Conservation (phyloP, 257 asterid species). For the Gynochthodes officinalis region DNA sequence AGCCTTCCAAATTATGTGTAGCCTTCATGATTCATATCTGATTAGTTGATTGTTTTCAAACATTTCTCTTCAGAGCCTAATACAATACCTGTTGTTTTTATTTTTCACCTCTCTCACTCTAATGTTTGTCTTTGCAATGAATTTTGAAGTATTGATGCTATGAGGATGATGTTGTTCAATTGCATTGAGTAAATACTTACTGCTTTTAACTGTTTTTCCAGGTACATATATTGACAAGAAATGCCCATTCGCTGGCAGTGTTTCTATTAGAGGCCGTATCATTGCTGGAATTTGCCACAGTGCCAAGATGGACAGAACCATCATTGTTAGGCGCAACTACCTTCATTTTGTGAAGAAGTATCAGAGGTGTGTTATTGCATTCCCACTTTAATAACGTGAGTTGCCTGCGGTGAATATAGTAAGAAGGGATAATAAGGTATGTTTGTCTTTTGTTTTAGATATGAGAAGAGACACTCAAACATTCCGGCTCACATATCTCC, state of each 20-base stretch:
- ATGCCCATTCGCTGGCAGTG: constrained; percentile 76
- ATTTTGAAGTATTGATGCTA: background rate
- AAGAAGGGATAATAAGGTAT: background rate
- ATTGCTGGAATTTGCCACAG: constrained; percentile 87
- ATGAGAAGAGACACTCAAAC: constrained; percentile 83
- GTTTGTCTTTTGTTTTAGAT: constrained; percentile 29
- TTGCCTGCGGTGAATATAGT: background rate
- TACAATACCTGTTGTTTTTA: no score
- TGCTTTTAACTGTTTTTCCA: constrained; percentile 11
- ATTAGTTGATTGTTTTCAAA: background rate
- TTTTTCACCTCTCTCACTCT: no score
- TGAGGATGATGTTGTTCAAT: background rate
- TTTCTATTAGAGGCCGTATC: constrained; percentile 83
- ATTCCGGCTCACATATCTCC: constrained; percentile 85
- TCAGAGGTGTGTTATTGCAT: constrained; percentile 43
- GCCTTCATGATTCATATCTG: background rate
- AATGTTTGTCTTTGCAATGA: no score
- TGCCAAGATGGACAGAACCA: constrained; percentile 81
- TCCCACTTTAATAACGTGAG: background rate
- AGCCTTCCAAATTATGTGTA: background rate
- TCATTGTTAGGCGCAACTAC: constrained; percentile 68
- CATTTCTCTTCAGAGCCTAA: no score
- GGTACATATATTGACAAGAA: constrained; percentile 80
- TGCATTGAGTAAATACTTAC: background rate
- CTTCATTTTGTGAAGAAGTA: constrained; percentile 77